Evolutionary conservation across 2,329 filamentous ascomycete genomes (phyloP).

Genomic region (Tetracladium maxilliforme): DNA sequence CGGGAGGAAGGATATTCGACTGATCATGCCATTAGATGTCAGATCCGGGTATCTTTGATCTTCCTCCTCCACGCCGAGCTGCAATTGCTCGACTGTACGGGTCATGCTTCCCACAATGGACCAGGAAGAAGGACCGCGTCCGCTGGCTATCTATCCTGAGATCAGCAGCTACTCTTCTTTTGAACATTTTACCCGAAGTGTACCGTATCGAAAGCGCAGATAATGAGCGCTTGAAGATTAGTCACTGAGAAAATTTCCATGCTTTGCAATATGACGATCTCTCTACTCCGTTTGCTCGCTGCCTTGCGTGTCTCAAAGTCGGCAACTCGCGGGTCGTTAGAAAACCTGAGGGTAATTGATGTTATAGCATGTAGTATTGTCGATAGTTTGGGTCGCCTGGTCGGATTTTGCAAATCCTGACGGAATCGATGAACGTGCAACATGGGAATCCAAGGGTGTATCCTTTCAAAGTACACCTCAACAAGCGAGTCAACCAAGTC

Average conservation of each 20-base stretch:
- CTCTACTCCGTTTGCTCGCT: constrained; percentile 8
- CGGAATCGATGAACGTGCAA: constrained; percentile 15
- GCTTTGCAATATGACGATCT: constrained; percentile 13
- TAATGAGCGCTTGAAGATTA: constrained; percentile 18
- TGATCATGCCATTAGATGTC: constrained; percentile 14
- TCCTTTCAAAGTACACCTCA: constrained; percentile 14
- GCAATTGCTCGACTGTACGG: constrained; percentile 17
- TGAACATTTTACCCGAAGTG: background rate
- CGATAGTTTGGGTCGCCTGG: constrained; percentile 6
- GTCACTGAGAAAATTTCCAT: constrained; percentile 18
- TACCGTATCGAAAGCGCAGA: constrained; percentile 17
- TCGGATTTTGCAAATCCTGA: constrained; percentile 7
- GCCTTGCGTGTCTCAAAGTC: constrained; percentile 5
- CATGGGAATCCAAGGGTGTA: constrained; percentile 18
- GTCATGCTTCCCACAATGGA: constrained; percentile 18
- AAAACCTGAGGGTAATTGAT: constrained; percentile 9
- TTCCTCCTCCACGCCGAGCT: constrained; percentile 16
- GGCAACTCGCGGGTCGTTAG: constrained; percentile 6
- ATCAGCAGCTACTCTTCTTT: background rate
- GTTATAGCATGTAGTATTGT: constrained; percentile 13
- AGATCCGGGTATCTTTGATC: constrained; percentile 5
- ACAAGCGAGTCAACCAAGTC: constrained; percentile 13
- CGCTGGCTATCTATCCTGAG: constrained; percentile 13
- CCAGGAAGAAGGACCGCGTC: constrained; percentile 17
- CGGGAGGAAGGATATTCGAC: constrained; percentile 18